Evolutionary conservation across 805 yeast genomes (phyloP), one percentile per base, ranked within the genome.

Genomic region (Metschnikowia lochheadii): DNA sequence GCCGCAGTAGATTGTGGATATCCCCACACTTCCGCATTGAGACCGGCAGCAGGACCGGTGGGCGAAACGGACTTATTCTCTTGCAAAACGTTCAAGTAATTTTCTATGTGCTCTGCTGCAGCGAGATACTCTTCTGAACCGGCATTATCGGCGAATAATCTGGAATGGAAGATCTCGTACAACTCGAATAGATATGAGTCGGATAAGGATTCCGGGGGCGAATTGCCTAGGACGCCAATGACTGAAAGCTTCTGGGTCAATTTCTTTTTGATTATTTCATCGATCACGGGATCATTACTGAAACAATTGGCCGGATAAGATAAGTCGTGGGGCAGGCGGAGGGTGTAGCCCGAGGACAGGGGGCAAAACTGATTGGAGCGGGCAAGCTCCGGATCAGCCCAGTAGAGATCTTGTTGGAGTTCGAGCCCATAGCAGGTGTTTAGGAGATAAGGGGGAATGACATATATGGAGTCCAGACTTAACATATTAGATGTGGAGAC

Each of bases 361-460:
- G 61, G 49, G 4, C 67, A 58, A 15, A 69, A 56, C 31, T 60
- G 63, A 55, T 71, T 71, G 21, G 56, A 46, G 32, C 49, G 44
- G 5, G 63, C 66, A 53, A 71, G 58, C 31, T 60, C 61, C 14
- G 60, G 62, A 49, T 66, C 63, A 37, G 56, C 46, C 34, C 48
- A 44, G 21, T 54, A 46, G 33, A 72, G 54, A 32, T 63, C 60
- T 45, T 58, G 56, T 46, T 68, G 65, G 13, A 71, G 58, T 44
- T 59, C 58, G 5, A 65, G 64, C 1, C 78, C 78, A 17, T 63
- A 54, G 40, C 70, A 63, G 5, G 76, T 68, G 46, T 70, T 60
- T 15, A 73, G 68, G 35, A 73, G 60, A 54, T 74, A 74, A 8
- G 78, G 78, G 7, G 78, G 78, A 13, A 74, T 69, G 21, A 70